Percentiles rank a stretch among this genome's conserved stretches.
Evolutionary conservation across 1,284 basidiomycete species (phyloP).

Genomic region (Acaromyces ingoldii): DNA sequence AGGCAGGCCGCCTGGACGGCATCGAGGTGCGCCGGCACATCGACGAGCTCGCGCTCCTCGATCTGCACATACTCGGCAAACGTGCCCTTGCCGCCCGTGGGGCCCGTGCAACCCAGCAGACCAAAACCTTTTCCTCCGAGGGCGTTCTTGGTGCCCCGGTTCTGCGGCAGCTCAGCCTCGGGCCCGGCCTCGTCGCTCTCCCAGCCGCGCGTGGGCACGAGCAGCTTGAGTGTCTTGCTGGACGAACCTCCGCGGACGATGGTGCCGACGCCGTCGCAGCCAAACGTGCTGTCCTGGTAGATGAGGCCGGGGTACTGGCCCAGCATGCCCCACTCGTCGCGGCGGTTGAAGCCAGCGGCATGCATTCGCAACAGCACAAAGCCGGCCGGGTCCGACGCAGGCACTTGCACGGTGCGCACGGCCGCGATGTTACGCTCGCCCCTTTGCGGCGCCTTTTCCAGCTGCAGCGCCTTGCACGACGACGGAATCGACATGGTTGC

Average conservation of each 20-base stretch:
- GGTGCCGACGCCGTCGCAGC: constrained; percentile 64
- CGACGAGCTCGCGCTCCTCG: constrained; percentile 65
- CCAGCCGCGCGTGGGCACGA: constrained; percentile 73
- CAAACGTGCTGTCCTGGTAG: constrained; percentile 60
- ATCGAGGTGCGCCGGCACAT: constrained; percentile 65
- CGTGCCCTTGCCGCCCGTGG: constrained; percentile 57
- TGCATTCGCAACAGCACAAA: constrained; percentile 22
- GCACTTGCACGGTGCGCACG: background rate
- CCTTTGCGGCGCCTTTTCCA: constrained; percentile 1
- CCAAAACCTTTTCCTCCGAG: constrained; percentile 40
- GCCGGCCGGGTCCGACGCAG: background rate
- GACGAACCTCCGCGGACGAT: constrained; percentile 43
- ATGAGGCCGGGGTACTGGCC: constrained; percentile 71
- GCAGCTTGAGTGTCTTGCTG: constrained; percentile 58
- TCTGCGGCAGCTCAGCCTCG: constrained; percentile 41
- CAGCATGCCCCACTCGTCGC: constrained; percentile 70
- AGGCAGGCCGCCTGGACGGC: constrained; percentile 69
- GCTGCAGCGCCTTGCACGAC: background rate
- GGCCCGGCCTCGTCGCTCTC: constrained; percentile 60
- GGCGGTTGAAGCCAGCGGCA: constrained; percentile 71
- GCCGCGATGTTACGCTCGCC: background rate
- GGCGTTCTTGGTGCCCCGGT: constrained; percentile 7
- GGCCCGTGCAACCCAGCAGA: constrained; percentile 34
- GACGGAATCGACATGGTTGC: too few species aligned
- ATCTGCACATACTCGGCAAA: constrained; percentile 74